Percentiles rank a stretch among this genome's conserved stretches.
Conservation (phyloP, 208 protist genomes). For the Crithidia bombi region DNA sequence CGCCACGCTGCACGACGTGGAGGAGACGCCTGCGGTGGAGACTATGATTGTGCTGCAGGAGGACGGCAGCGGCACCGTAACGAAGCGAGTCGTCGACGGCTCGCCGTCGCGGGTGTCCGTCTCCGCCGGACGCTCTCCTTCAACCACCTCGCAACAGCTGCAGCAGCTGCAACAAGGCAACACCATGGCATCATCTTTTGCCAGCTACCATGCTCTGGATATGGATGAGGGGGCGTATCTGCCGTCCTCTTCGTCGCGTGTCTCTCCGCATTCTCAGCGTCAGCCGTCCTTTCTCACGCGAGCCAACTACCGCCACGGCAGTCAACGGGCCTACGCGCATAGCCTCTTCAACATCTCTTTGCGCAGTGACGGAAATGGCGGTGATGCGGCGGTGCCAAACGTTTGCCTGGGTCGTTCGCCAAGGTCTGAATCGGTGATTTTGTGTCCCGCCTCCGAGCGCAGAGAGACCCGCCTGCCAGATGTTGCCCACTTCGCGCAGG, state of each 20-base stretch:
- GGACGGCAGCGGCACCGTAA: slow-evolving; percentile 40
- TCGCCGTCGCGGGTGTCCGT: slow-evolving; percentile 14
- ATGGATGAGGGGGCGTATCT: not conserved
- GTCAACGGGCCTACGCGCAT: not conserved
- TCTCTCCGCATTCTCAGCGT: not conserved
- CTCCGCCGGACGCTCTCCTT: slow-evolving; percentile 13
- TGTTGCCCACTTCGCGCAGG: not conserved
- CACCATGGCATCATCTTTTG: slow-evolving; percentile 2
- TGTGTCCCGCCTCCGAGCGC: slow-evolving; percentile 11
- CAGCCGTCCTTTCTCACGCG: not conserved
- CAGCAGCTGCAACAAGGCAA: not conserved
- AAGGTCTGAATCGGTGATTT: slow-evolving; percentile 12
- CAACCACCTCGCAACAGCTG: not conserved
- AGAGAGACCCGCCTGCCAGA: not conserved
- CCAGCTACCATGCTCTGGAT: slow-evolving; percentile 1
- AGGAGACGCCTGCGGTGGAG: slow-evolving; percentile 35
- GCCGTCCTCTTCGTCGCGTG: not conserved
- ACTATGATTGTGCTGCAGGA: slow-evolving; percentile 46
- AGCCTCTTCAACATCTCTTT: slow-evolving; percentile 12
- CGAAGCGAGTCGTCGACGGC: slow-evolving; percentile 36
- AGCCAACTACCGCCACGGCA: not conserved
- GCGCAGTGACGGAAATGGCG: slow-evolving; percentile 4
- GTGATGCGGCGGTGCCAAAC: slow-evolving; percentile 14
- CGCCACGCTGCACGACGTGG: slow-evolving; percentile 46
- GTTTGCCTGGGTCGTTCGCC: slow-evolving; percentile 5